Base-by-base conservation (phyloP, 768 basidiomycete genomes). In the Suillus spraguei region DNA sequence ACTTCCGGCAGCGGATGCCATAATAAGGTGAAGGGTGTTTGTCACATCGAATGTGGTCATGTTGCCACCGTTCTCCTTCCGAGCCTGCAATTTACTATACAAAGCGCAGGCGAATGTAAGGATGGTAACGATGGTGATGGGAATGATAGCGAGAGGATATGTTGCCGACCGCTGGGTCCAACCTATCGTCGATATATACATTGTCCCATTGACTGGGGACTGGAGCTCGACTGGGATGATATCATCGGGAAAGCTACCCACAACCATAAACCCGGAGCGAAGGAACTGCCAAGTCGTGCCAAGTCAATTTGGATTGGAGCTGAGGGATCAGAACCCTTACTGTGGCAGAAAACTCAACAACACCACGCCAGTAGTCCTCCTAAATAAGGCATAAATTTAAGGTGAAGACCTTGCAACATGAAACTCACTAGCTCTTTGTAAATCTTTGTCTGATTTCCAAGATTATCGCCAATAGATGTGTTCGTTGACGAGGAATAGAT, bases 131-230 rank as follows among this genome's bases (percentile, higher is more conserved):
- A 52, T n/a, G 17, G 55, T 47, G 35, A 63, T n/a, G 9, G 56
- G 63, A 33, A 63, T 22, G 35, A 63, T 33, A 4, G 63, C 56
- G n/a, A 63, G 52, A 17, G 60, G 28, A 50, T 63, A 63, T 9
- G 56, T 49, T 5, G 58, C 33, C 3, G 42, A 35, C 7, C 36
- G 62, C 11, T 38, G 28, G 16, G 62, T 46, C 55, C 63, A 63
- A 10, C 58, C 63, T 33, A 63, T 41, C 4, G 58, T 63, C 2
- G 52, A 28, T 22, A 63, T 59, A 10, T 13, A 41, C 63, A 63
- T 52, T 5, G 46, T 63, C 5, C 50, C 63, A 16, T 59, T 60
- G 59, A 63, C 8, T 4, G 17, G 22, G 20, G 59, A 24, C 2
- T 38, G 9, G 47, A 63, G 50, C 20, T 63, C 17, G 6, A 8